Base-by-base conservation (phyloP, 2,329 filamentous ascomycete species). In the Fusarium subtropicale region DNA sequence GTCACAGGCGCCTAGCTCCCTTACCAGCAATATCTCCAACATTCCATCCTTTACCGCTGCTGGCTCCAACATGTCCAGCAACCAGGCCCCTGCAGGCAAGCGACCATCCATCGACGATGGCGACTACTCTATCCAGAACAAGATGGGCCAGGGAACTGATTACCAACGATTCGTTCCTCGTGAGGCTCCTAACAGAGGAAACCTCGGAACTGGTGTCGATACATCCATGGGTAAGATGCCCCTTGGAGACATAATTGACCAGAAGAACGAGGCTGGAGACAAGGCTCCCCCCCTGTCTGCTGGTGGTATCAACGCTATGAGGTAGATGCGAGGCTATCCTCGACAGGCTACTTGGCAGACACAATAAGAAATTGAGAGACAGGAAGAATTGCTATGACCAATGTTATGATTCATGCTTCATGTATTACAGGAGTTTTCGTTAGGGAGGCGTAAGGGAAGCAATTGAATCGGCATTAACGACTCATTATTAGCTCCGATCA, bases 61-160 rank as follows among this genome's bases (percentile, higher is more conserved):
- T 1, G 26, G 12, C 16, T 58, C 60, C 12, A 34, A 22, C 26
- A 16, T 22, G 5, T 11, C 33, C 9, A 28, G 55, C 7, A 51
- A 39, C 26, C 53, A 65, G 1, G 26, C 34, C 6, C 31, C 36
- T 0, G 1, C 18, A 18, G 42, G 60, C 13, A 60, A 60, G 36
- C 50, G 33, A 3, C 41, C 60, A 7, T 65, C 62, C 2, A 26
- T 60, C 1, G 46, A 66, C 2, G 61, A 65, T 9, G 59, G 47
- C 11, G 42, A 65, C 42, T 65, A 65, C 18, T 54, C 55, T 9
- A 48, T 65, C 9, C 62, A 65, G n/a, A 36, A 65, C n/a, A 53
- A 11, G 26, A 48, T 10, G 24, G 61, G 30, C 0, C n/a, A 42
- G 18, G 15, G 28, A 13, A 48, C 54, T 0, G 47, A 54, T 3